Evolutionary conservation across 495 filamentous ascomycete genomes (phyloP), one percentile per base, ranked within the genome.

Genomic region (Talaromyces trachyspermus): DNA sequence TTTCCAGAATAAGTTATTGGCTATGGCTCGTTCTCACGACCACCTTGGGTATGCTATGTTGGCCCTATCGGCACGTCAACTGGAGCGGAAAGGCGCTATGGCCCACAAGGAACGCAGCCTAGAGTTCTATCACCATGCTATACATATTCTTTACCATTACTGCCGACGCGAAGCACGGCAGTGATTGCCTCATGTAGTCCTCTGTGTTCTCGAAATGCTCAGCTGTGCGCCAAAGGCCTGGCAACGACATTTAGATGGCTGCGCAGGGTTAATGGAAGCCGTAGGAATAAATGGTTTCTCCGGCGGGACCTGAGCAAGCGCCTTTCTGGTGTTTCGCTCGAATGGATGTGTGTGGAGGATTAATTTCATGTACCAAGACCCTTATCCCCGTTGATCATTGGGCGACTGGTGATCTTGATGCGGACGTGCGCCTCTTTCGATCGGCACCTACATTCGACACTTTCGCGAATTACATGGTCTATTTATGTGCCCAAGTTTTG

Each of bases 291-390:
- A 68, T 35, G 58, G 65, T 2, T 69, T 69, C 45, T 67, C 67
- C 8, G 62, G 63, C 0, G n/a, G 67, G 67, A 20, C 55, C 69
- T 29, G 60, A 62, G 35, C 66, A 71, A 47, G 69, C 66, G 0
- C 53, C 70, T 2, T 73, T 71, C 42, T 73, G 70, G 70, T 73
- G 70, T 46, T 71, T 68, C 49, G 70, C 68, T 8, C 40, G 68
- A 19, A 73, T 73, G 70, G 69, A 69, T 65, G 57, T 73, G 33
- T 70, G 70, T 41, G 70, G 65, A 43, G 68, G 65, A 23, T 63
- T 73, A 19, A 70, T 73, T 33, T 64, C 63, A 22, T 60, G 68
- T 51, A 54, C 64, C 57, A 56, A 68, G 55, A 63, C 64, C 33
- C 60, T 65, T 40, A 56, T 63, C 48, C 54, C 57, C 50, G 48